Conservation (phyloP, 495 filamentous ascomycete genomes). For the Penicillium herquei region DNA sequence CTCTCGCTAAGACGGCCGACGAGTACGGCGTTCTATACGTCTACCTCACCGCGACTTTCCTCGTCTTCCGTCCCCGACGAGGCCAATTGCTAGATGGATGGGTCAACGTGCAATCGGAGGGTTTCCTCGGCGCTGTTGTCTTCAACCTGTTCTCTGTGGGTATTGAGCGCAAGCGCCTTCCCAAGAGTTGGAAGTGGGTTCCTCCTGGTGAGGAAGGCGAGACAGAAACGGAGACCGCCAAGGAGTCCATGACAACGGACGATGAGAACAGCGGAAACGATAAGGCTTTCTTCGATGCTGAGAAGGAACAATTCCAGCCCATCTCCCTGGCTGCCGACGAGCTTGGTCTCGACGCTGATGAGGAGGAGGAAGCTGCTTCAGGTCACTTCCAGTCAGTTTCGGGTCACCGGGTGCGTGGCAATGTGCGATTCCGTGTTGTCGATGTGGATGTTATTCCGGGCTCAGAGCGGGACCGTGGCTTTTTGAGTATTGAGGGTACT, state of each 20-base stretch:
- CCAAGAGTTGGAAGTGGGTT: slow-evolving; percentile 65
- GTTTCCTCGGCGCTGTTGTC: slow-evolving; percentile 67
- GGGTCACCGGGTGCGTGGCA: slow-evolving; percentile 60
- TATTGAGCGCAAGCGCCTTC: slow-evolving; percentile 64
- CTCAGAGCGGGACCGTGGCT: slow-evolving; percentile 56
- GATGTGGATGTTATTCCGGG: slow-evolving; percentile 60
- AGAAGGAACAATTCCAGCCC: slow-evolving; percentile 45
- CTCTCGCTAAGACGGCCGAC: slow-evolving; percentile 56
- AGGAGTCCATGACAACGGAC: slow-evolving; percentile 24
- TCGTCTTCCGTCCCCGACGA: slow-evolving; percentile 63
- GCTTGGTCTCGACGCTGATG: slow-evolving; percentile 25
- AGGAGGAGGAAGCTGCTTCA: slow-evolving; percentile 36
- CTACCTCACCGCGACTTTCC: slow-evolving; percentile 72
- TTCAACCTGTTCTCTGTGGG: slow-evolving; percentile 75
- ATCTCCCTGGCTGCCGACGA: slow-evolving; percentile 33
- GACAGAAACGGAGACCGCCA: slow-evolving; percentile 5
- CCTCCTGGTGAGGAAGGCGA: slow-evolving; percentile 39
- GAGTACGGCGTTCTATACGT: slow-evolving; percentile 68
- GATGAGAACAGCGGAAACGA: slow-evolving; percentile 27
- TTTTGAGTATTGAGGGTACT: slow-evolving; percentile 69
- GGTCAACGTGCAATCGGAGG: slow-evolving; percentile 71
- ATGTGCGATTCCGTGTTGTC: slow-evolving; percentile 60
- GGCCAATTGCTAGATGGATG: slow-evolving; percentile 60
- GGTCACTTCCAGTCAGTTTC: slow-evolving; percentile 64
- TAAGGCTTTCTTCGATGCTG: slow-evolving; percentile 33